Evolutionary conservation across 495 filamentous ascomycete genomes (phyloP).

Genomic region (Neurospora tetrasperma): DNA sequence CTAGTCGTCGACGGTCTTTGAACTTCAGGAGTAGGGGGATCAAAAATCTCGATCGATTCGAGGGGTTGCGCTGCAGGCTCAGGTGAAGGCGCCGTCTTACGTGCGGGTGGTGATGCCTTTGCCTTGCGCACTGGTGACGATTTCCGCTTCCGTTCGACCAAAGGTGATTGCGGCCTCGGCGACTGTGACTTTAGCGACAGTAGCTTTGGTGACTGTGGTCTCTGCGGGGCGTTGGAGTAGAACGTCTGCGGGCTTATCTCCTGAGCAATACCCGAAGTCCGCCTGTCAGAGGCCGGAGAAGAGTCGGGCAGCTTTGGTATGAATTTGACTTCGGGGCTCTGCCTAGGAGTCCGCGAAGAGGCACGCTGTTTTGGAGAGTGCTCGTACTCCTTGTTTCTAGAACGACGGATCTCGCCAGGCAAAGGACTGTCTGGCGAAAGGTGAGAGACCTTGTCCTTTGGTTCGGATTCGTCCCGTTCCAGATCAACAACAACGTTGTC

Average conservation of each 20-base stretch:
- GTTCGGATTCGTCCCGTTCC: neutral
- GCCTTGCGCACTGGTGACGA: neutral
- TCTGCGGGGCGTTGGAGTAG: neutral
- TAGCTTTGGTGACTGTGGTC: neutral
- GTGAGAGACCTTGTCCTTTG: neutral
- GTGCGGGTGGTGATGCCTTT: neutral
- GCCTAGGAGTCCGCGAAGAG: neutral
- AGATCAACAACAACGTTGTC: neutral
- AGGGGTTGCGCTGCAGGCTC: neutral
- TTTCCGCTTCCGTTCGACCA: neutral
- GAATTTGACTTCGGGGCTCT: neutral
- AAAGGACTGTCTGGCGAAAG: neutral
- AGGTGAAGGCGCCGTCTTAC: neutral
- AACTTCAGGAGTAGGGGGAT: neutral
- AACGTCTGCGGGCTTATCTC: neutral
- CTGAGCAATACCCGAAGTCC: neutral
- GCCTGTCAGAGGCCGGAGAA: neutral
- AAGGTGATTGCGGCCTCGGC: neutral
- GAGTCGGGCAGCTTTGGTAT: neutral
- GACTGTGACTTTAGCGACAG: neutral
- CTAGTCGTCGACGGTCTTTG: neutral
- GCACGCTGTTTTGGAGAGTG: neutral
- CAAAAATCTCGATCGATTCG: neutral
- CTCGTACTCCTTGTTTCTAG: neutral
- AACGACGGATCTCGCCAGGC: neutral